Percentiles rank a stretch among this genome's conserved stretches.
These are phyloP conservation scores for Tanacetum coccineum DNA, from an alignment of 129 eudicot genomes.

Conservation along the genomic window DNA sequence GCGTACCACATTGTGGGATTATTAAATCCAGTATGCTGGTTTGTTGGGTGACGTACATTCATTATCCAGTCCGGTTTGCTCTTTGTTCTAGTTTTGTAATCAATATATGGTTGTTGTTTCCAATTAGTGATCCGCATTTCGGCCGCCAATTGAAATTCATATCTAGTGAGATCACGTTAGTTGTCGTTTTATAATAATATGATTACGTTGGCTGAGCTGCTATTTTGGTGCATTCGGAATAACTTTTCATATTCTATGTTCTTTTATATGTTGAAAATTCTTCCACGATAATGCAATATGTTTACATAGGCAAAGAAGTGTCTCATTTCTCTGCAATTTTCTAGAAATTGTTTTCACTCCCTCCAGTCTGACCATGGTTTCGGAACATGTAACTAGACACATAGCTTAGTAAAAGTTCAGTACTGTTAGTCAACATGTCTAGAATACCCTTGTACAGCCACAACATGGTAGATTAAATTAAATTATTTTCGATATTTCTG, in stretches of 20 bases:
- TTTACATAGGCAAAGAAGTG: constrained; percentile 1
- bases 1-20: constrained; percentile 22
- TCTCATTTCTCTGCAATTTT: too few species aligned
- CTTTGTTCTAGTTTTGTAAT: not conserved
- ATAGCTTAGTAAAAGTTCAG: too few species aligned
- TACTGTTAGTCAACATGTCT: not conserved
- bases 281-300: not conserved
- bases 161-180: constrained; percentile 22
- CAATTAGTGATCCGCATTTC: not conserved
- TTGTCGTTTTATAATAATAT: constrained; percentile 22
- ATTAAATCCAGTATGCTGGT: constrained; percentile 1
- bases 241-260: not conserved
- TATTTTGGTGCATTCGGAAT: constrained; percentile 3
- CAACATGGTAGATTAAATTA: not conserved
- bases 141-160: constrained; percentile 9
- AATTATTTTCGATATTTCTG: not conserved
- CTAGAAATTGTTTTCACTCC: too few species aligned
- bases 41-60: constrained; percentile 24
- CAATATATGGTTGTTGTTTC: not conserved
- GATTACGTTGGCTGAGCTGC: constrained; percentile 18
- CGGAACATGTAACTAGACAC: too few species aligned
- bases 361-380: too few species aligned
- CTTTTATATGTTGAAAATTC: not conserved
- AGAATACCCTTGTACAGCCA: not conserved
- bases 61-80: constrained; percentile 18